These are phyloP conservation scores for Fraxinus anomala DNA, from an alignment of 257 asterid genomes.

Conservation along the genomic window DNA sequence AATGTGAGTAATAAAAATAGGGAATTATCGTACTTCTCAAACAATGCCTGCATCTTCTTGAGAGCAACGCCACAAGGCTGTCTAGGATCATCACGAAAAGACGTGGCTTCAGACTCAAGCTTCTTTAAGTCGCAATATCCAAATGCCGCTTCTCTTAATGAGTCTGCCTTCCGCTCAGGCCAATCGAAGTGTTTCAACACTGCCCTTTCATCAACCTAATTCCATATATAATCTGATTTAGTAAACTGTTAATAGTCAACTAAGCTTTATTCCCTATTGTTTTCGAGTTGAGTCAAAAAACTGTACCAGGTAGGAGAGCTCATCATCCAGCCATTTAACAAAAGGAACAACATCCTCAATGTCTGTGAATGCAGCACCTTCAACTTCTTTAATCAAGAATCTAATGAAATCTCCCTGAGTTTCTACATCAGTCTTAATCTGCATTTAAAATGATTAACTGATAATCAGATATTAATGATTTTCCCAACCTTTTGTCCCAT, in stretches of 20 bases:
- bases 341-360: slow-evolving; percentile 59
- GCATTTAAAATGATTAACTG: slow-evolving; percentile 16
- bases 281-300: not conserved
- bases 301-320: slow-evolving; percentile 52
- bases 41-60: slow-evolving; percentile 52
- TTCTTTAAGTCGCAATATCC: slow-evolving; percentile 56
- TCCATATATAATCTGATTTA: not conserved
- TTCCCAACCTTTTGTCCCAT: not conserved
- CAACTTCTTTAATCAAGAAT: slow-evolving; percentile 54
- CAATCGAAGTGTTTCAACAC: slow-evolving; percentile 57
- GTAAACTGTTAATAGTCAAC: not conserved
- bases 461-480: slow-evolving; percentile 12
- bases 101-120: slow-evolving; percentile 41
- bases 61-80: slow-evolving; percentile 47
- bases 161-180: slow-evolving; percentile 60
- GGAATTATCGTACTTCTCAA: slow-evolving; percentile 36
- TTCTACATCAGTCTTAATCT: slow-evolving; percentile 59
- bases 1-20: not conserved
- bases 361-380: slow-evolving; percentile 50
- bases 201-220: slow-evolving; percentile 59
- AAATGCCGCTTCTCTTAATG: slow-evolving; percentile 59
- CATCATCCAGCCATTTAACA: slow-evolving; percentile 62
- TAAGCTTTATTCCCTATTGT: not conserved
- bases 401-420: slow-evolving; percentile 58
- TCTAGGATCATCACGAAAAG: slow-evolving; percentile 48